These are phyloP conservation scores for Pyrenochaeta sp. DNA, from an alignment of 2,329 filamentous ascomycete genomes.

Conservation along the genomic window DNA sequence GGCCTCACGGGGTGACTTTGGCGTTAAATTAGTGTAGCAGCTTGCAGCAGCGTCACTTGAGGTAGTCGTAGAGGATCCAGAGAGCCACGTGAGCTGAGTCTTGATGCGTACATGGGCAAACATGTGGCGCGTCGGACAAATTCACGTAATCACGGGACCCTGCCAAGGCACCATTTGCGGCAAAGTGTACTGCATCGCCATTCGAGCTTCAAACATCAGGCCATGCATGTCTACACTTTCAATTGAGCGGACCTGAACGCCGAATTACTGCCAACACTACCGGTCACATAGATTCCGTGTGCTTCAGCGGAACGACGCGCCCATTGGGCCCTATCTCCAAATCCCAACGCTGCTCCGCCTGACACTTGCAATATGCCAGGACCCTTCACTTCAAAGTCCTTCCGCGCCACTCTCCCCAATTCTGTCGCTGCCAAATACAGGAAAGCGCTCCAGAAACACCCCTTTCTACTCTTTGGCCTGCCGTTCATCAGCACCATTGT, in stretches of 20 bases:
- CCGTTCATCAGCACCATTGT: slow-evolving; percentile 92
- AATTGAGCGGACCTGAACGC: no score
- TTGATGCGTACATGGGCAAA: slow-evolving; percentile 7
- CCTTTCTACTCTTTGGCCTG: slow-evolving; percentile 91
- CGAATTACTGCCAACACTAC: no score
- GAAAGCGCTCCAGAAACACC: slow-evolving; percentile 75
- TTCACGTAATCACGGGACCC: slow-evolving; percentile 33
- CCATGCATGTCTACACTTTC: slow-evolving; percentile 1
- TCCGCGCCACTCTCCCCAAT: slow-evolving; percentile 64
- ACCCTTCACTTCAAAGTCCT: slow-evolving; percentile 70
- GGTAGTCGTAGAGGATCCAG: not conserved
- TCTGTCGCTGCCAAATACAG: slow-evolving; percentile 81
- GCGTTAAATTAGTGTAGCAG: not conserved
- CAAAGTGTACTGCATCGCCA: slow-evolving; percentile 18
- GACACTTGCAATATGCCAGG: slow-evolving; percentile 51
- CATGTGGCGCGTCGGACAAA: slow-evolving; percentile 22
- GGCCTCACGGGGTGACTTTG: not conserved
- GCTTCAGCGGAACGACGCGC: no score
- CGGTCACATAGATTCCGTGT: no score
- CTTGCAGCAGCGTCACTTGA: no score
- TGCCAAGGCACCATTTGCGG: slow-evolving; percentile 23
- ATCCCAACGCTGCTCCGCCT: not conserved
- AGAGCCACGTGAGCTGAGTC: not conserved
- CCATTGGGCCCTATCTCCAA: no score
- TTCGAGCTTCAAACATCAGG: slow-evolving; percentile 11